phyloP scores from a whole-genome alignment of 352 stramenopile species.

The Phytophthora gonapodyides region DNA sequence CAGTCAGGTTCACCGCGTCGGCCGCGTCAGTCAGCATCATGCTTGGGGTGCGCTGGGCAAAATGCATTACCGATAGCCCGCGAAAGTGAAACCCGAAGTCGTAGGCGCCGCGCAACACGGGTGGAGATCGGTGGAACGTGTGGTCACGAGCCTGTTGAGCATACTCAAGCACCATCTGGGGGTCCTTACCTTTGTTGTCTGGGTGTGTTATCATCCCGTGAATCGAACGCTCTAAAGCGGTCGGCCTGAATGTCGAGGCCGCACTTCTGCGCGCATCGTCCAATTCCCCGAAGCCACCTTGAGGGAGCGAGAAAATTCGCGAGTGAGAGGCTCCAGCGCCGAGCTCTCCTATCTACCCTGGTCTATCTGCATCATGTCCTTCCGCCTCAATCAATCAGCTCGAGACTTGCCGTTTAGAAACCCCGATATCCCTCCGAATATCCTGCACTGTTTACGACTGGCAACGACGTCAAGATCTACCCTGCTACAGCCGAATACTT shows the following conservation, averaged over 20 bases:
- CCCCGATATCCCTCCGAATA: not conserved
- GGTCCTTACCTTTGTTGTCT: slow-evolving; percentile 20
- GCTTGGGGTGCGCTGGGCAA: not conserved
- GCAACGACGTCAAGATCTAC: slow-evolving; percentile 50
- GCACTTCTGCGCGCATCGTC: not conserved
- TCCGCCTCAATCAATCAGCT: not conserved
- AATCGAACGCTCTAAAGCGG: not conserved
- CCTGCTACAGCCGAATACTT: slow-evolving; percentile 46
- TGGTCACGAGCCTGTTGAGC: slow-evolving; percentile 4
- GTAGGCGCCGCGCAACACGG: not conserved
- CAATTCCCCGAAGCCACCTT: no score
- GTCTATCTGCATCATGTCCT: not conserved
- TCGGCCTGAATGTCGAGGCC: not conserved
- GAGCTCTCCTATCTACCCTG: not conserved
- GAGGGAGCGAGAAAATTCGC: slow-evolving; percentile 7
- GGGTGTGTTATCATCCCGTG: not conserved
- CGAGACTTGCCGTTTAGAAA: slow-evolving; percentile 4
- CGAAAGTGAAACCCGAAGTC: slow-evolving; percentile 5
- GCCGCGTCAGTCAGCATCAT: not conserved
- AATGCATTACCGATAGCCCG: slow-evolving; percentile 3
- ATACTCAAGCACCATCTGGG: slow-evolving; percentile 32
- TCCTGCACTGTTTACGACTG: slow-evolving; percentile 31
- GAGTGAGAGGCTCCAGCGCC: not conserved
- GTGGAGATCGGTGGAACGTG: not conserved
- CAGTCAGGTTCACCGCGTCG: not conserved